phyloP scores from a whole-genome alignment of 441 rosid species.

The Erodium moschatum region DNA sequence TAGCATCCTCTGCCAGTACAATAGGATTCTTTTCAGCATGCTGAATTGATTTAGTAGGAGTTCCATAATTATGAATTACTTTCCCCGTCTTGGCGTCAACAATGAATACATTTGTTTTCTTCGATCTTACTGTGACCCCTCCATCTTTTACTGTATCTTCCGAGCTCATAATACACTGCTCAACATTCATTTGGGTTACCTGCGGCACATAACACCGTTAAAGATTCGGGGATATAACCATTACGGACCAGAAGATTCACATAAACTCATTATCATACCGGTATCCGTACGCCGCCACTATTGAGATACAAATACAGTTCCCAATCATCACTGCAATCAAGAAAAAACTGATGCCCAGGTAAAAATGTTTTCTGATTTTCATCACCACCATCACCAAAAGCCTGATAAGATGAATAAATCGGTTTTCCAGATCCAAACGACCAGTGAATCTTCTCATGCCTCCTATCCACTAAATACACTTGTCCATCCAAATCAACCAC shows the following conservation, averaged over 20 bases:
- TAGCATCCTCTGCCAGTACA: constrained; percentile 32
- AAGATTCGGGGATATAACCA: background rate
- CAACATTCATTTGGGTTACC: constrained; percentile 39
- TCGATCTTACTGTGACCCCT: constrained; percentile 53
- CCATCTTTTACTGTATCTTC: constrained; percentile 51
- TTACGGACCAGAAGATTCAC: background rate
- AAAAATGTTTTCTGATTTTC: constrained; percentile 36
- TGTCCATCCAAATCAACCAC: constrained; percentile 63
- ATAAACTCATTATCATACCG: constrained; percentile 30
- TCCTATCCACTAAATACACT: constrained; percentile 46
- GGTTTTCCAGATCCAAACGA: constrained; percentile 57
- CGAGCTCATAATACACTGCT: constrained; percentile 48
- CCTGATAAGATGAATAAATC: constrained; percentile 73
- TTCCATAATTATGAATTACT: constrained; percentile 44
- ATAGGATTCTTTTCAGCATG: constrained; percentile 33
- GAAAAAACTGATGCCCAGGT: constrained; percentile 41
- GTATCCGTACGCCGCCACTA: constrained; percentile 40
- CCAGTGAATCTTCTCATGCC: constrained; percentile 42
- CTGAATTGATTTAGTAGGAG: constrained; percentile 26
- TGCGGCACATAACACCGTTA: constrained; percentile 26
- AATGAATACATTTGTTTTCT: constrained; percentile 52
- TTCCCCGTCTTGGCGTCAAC: constrained; percentile 67
- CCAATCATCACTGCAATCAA: constrained; percentile 73
- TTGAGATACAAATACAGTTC: constrained; percentile 40
- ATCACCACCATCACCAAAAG: constrained; percentile 26